These are phyloP conservation scores for Neurospora africana DNA, from an alignment of 495 filamentous ascomycete species.

Conservation along the genomic window DNA sequence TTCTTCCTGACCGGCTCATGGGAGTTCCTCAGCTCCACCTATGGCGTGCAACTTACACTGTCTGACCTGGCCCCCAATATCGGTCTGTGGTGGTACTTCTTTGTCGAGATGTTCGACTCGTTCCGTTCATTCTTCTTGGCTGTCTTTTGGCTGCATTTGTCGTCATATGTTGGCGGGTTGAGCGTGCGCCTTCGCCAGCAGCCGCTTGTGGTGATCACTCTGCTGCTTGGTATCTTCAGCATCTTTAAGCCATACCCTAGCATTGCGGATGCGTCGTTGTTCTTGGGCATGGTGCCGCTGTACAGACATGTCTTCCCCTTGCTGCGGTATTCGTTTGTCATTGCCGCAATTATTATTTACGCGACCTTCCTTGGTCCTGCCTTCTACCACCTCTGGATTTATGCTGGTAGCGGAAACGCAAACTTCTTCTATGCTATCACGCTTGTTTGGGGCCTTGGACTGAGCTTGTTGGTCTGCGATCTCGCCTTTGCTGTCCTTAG, in stretches of 20 bases:
- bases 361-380: conserved; percentile 81
- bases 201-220: conserved; percentile 72
- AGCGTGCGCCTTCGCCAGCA: conserved; percentile 70
- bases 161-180: conserved; percentile 75
- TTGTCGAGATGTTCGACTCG: conserved; percentile 98
- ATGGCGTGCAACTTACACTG: conserved; percentile 81
- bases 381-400: conserved; percentile 97
- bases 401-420: conserved; percentile 92
- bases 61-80: conserved; percentile 92
- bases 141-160: conserved; percentile 93
- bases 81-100: conserved; percentile 99
- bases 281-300: conserved; percentile 71
- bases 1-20: conserved; percentile 68
- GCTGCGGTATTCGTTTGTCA: conserved; percentile 89
- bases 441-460: conserved; percentile 86
- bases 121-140: conserved; percentile 95
- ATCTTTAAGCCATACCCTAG: conserved; percentile 96
- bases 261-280: conserved; percentile 76
- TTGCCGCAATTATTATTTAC: conserved; percentile 71
- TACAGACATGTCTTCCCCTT: conserved; percentile 91
- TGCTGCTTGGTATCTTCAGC: conserved; percentile 75
- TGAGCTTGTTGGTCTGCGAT: conserved; percentile 70
- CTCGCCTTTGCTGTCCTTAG: conserved; percentile 75
- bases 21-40: conserved; percentile 80
- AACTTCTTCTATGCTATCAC: conserved; percentile 99